These are phyloP conservation scores for Hypoxylon fuscum DNA, from an alignment of 495 filamentous ascomycete species.

Conservation along the genomic window DNA sequence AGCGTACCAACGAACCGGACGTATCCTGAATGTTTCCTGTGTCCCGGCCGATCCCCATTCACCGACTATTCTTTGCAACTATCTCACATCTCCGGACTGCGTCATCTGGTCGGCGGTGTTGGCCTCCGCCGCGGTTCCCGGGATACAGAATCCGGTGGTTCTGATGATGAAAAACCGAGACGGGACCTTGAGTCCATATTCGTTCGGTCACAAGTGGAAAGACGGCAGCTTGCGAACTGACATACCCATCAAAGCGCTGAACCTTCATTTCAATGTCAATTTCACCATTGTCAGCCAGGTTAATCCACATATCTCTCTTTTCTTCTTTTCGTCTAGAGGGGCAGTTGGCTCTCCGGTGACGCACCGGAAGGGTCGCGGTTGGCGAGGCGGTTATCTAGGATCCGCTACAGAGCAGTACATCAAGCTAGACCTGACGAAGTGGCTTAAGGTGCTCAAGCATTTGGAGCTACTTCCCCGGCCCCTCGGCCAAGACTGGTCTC, in stretches of 20 bases:
- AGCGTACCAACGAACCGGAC: slow-evolving; percentile 91
- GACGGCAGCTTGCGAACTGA: slow-evolving; percentile 93
- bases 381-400: slow-evolving; percentile 94
- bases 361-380: slow-evolving; percentile 90
- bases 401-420: slow-evolving; percentile 93
- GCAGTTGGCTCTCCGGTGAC: slow-evolving; percentile 93
- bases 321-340: slow-evolving; percentile 96
- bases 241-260: slow-evolving; percentile 91
- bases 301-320: slow-evolving; percentile 96
- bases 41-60: slow-evolving; percentile 97
- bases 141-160: slow-evolving; percentile 94
- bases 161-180: slow-evolving; percentile 90
- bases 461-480: slow-evolving; percentile 90
- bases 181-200: slow-evolving; percentile 80
- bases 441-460: slow-evolving; percentile 92
- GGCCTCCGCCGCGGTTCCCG: slow-evolving; percentile 94
- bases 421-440: slow-evolving; percentile 94
- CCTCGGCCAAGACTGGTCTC: slow-evolving; percentile 94
- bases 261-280: slow-evolving; percentile 96
- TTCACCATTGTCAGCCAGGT: slow-evolving; percentile 97
- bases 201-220: slow-evolving; percentile 98
- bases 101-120: slow-evolving; percentile 98
- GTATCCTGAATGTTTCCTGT: slow-evolving; percentile 94
- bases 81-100: slow-evolving; percentile 92
- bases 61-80: slow-evolving; percentile 90